phyloP scores from a whole-genome alignment of 2,329 filamentous ascomycete species.

The Fusarium nanum region DNA sequence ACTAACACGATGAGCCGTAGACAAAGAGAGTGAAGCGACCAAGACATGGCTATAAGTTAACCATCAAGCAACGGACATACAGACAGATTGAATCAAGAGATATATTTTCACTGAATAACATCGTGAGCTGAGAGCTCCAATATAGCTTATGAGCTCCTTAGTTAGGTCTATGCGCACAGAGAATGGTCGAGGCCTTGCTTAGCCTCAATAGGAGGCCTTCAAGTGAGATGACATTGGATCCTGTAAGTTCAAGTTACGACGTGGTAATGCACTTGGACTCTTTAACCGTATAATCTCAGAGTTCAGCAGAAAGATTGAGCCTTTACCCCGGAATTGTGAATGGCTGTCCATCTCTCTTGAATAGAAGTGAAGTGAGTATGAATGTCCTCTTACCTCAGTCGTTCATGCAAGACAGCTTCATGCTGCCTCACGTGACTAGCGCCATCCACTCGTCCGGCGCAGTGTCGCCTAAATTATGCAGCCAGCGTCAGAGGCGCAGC shows the following conservation, averaged over 20 bases:
- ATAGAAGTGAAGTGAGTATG: not conserved
- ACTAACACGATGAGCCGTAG: conserved; percentile 19
- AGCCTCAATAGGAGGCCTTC: conserved; percentile 37
- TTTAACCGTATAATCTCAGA: not conserved
- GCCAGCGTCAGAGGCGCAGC: conserved; percentile 31
- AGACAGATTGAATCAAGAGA: too few relatives aligned
- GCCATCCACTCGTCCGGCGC: not conserved
- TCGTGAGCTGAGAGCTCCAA: not conserved
- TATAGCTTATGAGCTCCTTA: not conserved
- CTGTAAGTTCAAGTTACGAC: not conserved
- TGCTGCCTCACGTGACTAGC: conserved; percentile 9
- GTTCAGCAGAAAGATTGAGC: not conserved
- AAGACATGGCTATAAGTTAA: conserved; percentile 14
- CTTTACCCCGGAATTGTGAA: not conserved
- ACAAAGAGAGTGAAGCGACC: conserved; percentile 3
- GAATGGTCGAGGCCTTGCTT: conserved; percentile 34
- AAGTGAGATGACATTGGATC: not conserved
- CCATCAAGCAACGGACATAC: not conserved
- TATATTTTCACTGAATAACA: not conserved
- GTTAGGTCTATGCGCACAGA: conserved; percentile 12
- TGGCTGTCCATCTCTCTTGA: not conserved
- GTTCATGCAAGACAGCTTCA: not conserved
- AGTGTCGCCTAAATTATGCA: conserved; percentile 22
- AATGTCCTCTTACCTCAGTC: not conserved
- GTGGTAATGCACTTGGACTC: too few relatives aligned